Percentiles rank a stretch among this genome's conserved stretches.
Conservation (phyloP, 2,329 filamentous ascomycete species). For the Trichoderma lentiforme region DNA sequence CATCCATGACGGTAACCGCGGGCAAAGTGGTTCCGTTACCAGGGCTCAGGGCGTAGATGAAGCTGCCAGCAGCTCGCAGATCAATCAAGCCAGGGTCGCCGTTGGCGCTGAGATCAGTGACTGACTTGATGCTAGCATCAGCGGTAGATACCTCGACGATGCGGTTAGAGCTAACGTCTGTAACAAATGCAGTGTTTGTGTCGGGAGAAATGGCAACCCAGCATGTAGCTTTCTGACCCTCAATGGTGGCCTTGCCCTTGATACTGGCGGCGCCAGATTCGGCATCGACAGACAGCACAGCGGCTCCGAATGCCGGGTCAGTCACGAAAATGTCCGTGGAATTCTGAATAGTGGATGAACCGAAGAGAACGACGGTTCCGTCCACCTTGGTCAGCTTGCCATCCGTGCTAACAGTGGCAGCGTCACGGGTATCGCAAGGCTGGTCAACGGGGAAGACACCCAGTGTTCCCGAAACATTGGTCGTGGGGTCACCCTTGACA, state of each 20-base stretch:
- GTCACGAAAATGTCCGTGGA: slow-evolving; percentile 49
- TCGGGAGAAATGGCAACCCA: slow-evolving; percentile 51
- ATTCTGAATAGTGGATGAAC: slow-evolving; percentile 45
- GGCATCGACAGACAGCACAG: slow-evolving; percentile 43
- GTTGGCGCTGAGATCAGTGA: slow-evolving; percentile 42
- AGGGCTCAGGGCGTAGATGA: slow-evolving; percentile 56
- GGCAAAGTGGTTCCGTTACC: slow-evolving; percentile 45
- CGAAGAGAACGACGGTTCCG: slow-evolving; percentile 58
- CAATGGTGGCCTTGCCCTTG: slow-evolving; percentile 40
- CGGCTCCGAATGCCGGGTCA: slow-evolving; percentile 57
- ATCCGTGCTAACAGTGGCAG: slow-evolving; percentile 27
- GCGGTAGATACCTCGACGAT: slow-evolving; percentile 54
- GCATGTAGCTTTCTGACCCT: slow-evolving; percentile 54
- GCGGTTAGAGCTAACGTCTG: slow-evolving; percentile 50
- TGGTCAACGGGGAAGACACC: slow-evolving; percentile 45
- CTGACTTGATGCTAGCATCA: slow-evolving; percentile 45
- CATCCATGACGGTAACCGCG: slow-evolving; percentile 35
- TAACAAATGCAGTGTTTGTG: slow-evolving; percentile 54
- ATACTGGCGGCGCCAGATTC: slow-evolving; percentile 32
- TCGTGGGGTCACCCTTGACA: slow-evolving; percentile 57
- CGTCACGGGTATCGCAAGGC: neutral
- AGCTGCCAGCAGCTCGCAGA: slow-evolving; percentile 47
- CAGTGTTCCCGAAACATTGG: slow-evolving; percentile 56
- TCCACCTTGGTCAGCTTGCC: slow-evolving; percentile 40
- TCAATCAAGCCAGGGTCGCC: slow-evolving; percentile 56